Evolutionary conservation across 306 rosid species (phyloP).

Genomic region (Carpinus viminea): DNA sequence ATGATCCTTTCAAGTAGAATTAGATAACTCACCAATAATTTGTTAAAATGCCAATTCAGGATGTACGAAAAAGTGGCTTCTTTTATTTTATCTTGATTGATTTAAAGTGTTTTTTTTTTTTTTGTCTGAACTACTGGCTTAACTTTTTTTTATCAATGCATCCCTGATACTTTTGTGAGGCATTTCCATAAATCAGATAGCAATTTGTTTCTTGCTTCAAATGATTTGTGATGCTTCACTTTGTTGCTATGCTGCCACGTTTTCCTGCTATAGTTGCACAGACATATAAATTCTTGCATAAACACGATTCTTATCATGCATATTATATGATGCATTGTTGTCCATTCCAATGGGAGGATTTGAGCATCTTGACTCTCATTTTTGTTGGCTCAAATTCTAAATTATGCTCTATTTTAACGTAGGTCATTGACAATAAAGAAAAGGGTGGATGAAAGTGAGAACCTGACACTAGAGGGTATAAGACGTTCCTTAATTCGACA

Average conservation of each 20-base stretch:
- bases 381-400: slow-evolving; percentile 22
- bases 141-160: background rate
- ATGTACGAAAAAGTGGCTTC: background rate
- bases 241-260: background rate
- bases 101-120: background rate
- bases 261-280: background rate
- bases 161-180: background rate
- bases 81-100: background rate
- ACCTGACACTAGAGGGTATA: slow-evolving; percentile 75
- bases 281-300: background rate
- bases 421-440: slow-evolving; percentile 62
- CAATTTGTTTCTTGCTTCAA: background rate
- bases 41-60: background rate
- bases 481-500: slow-evolving; percentile 70
- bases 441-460: slow-evolving; percentile 73
- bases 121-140: background rate
- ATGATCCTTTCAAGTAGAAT: background rate
- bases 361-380: slow-evolving; percentile 2
- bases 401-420: slow-evolving; percentile 21
- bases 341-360: background rate
- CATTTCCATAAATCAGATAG: background rate
- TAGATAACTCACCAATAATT: background rate
- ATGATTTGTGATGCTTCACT: background rate
- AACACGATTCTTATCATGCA: background rate
- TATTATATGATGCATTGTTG: slow-evolving; percentile 2